Conservation (phyloP, 768 basidiomycete genomes). For the Phanerochaete carnosa region DNA sequence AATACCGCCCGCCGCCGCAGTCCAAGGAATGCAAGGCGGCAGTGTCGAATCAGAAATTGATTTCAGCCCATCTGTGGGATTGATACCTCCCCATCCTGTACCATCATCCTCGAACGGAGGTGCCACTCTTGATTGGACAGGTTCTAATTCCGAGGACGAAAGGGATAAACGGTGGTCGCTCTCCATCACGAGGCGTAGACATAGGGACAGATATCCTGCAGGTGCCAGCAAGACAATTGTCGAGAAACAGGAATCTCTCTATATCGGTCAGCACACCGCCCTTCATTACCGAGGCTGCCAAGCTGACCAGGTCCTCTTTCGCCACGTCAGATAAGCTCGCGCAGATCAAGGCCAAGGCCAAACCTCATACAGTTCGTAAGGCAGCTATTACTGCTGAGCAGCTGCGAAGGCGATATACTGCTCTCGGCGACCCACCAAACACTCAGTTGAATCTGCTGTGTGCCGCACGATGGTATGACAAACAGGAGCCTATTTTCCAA, state of each 20-base stretch:
- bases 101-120: constrained; percentile 70
- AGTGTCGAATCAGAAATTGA: constrained; percentile 50
- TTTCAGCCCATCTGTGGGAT: constrained; percentile 63
- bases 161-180: constrained; percentile 61
- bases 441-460: constrained; percentile 43
- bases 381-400: constrained; percentile 64
- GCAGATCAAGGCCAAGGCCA: constrained; percentile 46
- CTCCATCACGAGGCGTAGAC: constrained; percentile 55
- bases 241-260: constrained; percentile 57
- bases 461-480: constrained; percentile 59
- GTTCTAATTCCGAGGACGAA: constrained; percentile 51
- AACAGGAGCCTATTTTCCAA: constrained; percentile 44
- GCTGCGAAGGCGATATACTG: constrained; percentile 58
- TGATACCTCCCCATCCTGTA: constrained; percentile 53
- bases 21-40: background rate
- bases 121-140: constrained; percentile 71
- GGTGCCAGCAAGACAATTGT: constrained; percentile 41
- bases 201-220: constrained; percentile 51
- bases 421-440: constrained; percentile 41
- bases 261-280: constrained; percentile 43
- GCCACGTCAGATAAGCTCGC: constrained; percentile 49
- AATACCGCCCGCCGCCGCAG: background rate
- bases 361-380: constrained; percentile 56
- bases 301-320: background rate
- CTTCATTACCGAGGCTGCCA: background rate